A percentile compares a stretch with the other conserved stretches of the same genome.
Conservation (phyloP, 352 stramenopile species). For the Aphanomyces invadans region DNA sequence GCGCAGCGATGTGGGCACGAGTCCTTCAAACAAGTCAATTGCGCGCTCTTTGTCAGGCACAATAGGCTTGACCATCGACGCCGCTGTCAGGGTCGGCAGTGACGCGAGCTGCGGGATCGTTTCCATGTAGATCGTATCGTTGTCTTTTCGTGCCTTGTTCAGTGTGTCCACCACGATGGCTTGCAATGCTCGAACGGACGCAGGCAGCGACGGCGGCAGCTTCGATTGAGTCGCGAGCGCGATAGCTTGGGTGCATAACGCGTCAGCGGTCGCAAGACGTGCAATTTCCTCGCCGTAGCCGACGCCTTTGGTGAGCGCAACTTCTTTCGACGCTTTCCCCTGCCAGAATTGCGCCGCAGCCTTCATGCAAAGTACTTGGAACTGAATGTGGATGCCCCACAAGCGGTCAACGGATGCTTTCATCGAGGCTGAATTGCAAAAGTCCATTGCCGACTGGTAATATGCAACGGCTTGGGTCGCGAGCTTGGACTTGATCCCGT, state of each 20-base stretch:
- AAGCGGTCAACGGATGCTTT: constrained; percentile 47
- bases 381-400: constrained; percentile 56
- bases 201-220: constrained; percentile 42
- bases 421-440: constrained; percentile 45
- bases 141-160: constrained; percentile 60
- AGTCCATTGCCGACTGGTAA: constrained; percentile 49
- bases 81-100: constrained; percentile 49
- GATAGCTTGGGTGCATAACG: constrained; percentile 46
- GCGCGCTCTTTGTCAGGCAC: constrained; percentile 43
- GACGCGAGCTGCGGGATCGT: constrained; percentile 54
- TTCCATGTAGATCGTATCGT: constrained; percentile 73
- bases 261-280: constrained; percentile 43
- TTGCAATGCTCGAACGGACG: constrained; percentile 51
- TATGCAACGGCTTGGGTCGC: constrained; percentile 67
- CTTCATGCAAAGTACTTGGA: constrained; percentile 64
- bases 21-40: constrained; percentile 61
- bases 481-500: constrained; percentile 75
- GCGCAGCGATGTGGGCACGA: constrained; percentile 51
- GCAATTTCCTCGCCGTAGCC: constrained; percentile 77
- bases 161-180: constrained; percentile 49
- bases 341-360: constrained; percentile 74
- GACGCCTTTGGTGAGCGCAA: constrained; percentile 39
- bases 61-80: constrained; percentile 53
- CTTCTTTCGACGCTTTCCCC: constrained; percentile 51
- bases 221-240: constrained; percentile 56